phyloP scores from a whole-genome alignment of 495 filamentous ascomycete species.

The Haplographium delicatum region DNA sequence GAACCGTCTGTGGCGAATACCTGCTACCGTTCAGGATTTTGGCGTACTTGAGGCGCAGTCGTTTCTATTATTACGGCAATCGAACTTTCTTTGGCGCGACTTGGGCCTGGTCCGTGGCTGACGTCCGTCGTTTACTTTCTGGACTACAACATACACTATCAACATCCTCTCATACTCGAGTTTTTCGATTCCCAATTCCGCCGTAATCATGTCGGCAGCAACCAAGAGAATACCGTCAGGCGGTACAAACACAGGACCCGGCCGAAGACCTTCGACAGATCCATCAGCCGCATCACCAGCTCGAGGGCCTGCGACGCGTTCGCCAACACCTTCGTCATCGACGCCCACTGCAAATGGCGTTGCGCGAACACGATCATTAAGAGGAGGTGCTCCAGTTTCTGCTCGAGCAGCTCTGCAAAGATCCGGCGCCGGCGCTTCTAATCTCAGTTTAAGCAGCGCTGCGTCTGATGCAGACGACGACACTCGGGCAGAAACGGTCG shows the following conservation, averaged over 20 bases:
- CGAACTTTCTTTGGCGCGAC: not conserved
- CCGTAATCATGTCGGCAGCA: slow-evolving; percentile 22
- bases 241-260: slow-evolving; percentile 2
- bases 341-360: slow-evolving; percentile 25
- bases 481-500: slow-evolving; percentile 61
- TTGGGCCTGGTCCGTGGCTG: not conserved
- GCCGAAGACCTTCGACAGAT: slow-evolving; percentile 22
- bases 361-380: slow-evolving; percentile 44
- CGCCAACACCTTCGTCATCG: slow-evolving; percentile 23
- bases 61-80: slow-evolving; percentile 2
- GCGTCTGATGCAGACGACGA: slow-evolving; percentile 50
- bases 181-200: too few species aligned
- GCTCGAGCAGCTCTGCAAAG: slow-evolving; percentile 63
- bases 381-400: slow-evolving; percentile 57
- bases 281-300: slow-evolving; percentile 15
- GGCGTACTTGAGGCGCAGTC: slow-evolving; percentile 6
- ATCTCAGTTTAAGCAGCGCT: slow-evolving; percentile 53
- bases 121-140: too few species aligned
- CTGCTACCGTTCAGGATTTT: too few species aligned
- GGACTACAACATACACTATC: too few species aligned
- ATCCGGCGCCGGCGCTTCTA: slow-evolving; percentile 47
- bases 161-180: too few species aligned
- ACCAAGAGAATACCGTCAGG: slow-evolving; percentile 22
- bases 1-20: not conserved
- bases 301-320: slow-evolving; percentile 15